phyloP scores from a whole-genome alignment of 371 early-diverging fungal species.

The Mortierella sp. region DNA sequence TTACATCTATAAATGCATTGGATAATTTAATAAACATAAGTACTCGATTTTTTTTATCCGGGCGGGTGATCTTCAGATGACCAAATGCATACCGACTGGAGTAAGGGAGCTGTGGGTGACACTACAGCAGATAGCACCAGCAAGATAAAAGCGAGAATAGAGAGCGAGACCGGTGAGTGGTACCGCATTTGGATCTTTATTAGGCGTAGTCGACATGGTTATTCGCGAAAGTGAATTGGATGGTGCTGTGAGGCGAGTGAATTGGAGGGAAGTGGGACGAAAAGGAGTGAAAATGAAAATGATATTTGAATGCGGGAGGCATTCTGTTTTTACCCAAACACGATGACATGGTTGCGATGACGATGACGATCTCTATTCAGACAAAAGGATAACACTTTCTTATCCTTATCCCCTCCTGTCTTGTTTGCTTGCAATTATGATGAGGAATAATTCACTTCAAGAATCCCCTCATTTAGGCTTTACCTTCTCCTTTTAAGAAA shows the following conservation, averaged over 20 bases:
- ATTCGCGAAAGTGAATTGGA: not conserved
- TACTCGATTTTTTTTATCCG: not conserved
- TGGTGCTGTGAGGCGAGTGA: not conserved
- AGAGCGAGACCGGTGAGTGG: constrained; percentile 73
- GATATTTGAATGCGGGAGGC: not conserved
- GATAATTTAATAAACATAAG: not conserved
- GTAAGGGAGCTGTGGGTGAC: constrained; percentile 80
- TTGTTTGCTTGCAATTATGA: not conserved
- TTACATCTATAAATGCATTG: constrained; percentile 64
- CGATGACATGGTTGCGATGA: not conserved
- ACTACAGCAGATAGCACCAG: constrained; percentile 80
- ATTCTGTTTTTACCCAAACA: not conserved
- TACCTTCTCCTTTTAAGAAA: not conserved
- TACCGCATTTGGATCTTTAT: constrained; percentile 52
- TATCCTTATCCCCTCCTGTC: not conserved
- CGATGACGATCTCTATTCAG: not conserved
- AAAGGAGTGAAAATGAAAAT: not conserved
- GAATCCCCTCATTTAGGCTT: too few relatives aligned
- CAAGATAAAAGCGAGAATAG: constrained; percentile 80
- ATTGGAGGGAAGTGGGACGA: not conserved
- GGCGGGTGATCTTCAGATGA: not conserved
- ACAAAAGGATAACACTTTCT: not conserved
- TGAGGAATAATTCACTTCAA: not conserved
- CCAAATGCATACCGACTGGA: constrained; percentile 48
- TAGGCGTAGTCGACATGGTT: constrained; percentile 40